Base-by-base conservation (phyloP, 2,329 filamentous ascomycete species). In the Lizonia empirigonia region DNA sequence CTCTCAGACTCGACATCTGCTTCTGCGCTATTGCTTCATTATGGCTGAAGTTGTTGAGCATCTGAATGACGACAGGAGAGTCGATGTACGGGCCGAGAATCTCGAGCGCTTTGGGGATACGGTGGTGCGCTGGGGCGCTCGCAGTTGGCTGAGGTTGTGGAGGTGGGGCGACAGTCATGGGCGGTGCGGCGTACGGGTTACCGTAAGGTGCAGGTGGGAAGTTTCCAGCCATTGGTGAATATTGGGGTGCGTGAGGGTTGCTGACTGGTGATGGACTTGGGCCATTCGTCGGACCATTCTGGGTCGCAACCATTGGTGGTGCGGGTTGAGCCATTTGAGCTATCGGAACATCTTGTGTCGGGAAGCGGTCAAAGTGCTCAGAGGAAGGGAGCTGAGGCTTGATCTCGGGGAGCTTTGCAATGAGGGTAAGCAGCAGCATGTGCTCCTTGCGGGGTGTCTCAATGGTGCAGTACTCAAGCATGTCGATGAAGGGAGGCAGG, bases 401-500 rank as follows among this genome's bases (percentile, higher is more conserved):
- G 51, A 64, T 41, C 60, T 76, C 62, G 27, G 63, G 70, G 47
- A 65, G 69, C 57, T 62, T 75, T 44, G 95, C 90, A 3, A 97
- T 90, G 56, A 97, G 88, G 1, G 93, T 89, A 18, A 92, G 84
- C 7, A 97, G 78, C 27, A 99, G 78, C 76, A 94, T 85, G 1
- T 90, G 85, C 59, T 95, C 88, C 0, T 85, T 79, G 13, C 89
- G 82, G 2, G 83, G 82, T 51, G 84, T 81, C 35, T 92, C 89
- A 24, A 97, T 83, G 23, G 84, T 84, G 70, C 92, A 92, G 62
- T 93, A 88, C 56, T 90, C 87, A n/a, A 97, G 82, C 65, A 96
- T 89, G 54, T 91, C 84, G 72, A 97, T 85, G 64, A 97, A 96
- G 55, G 92, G 89, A 0, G 94, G 93, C 34, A 93, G 83, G 39